phyloP scores from a whole-genome alignment of 768 basidiomycete species.

The Pulveroboletus ravenelii region DNA sequence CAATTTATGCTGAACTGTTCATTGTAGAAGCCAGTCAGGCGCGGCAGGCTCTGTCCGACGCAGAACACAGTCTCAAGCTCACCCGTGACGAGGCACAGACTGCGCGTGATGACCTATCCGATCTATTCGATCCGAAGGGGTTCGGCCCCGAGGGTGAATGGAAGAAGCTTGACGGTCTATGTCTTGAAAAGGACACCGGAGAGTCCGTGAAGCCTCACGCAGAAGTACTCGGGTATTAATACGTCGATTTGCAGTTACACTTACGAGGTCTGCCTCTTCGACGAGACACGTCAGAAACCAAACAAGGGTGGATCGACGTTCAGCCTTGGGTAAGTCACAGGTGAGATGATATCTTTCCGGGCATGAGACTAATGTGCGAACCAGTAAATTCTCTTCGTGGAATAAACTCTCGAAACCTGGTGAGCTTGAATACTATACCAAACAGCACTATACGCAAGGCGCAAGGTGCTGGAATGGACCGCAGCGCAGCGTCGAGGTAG shows the following conservation, averaged over 20 bases:
- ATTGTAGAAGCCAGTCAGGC: slow-evolving; percentile 54
- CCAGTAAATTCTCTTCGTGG: slow-evolving; percentile 78
- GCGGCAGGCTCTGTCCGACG: slow-evolving; percentile 56
- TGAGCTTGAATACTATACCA: slow-evolving; percentile 69
- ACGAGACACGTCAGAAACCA: slow-evolving; percentile 82
- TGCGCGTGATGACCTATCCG: slow-evolving; percentile 53
- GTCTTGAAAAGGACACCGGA: slow-evolving; percentile 78
- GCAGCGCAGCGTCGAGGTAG: slow-evolving; percentile 73
- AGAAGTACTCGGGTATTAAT: slow-evolving; percentile 6
- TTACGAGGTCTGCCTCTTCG: slow-evolving; percentile 91
- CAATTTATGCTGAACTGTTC: slow-evolving; percentile 1
- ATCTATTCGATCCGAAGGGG: slow-evolving; percentile 59
- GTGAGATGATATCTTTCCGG: background rate
- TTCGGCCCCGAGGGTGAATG: slow-evolving; percentile 87
- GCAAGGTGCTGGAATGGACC: slow-evolving; percentile 97
- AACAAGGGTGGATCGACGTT: slow-evolving; percentile 69
- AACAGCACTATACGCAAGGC: slow-evolving; percentile 79
- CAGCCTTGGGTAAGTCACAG: slow-evolving; percentile 72
- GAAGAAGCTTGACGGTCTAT: slow-evolving; percentile 87
- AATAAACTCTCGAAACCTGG: slow-evolving; percentile 56
- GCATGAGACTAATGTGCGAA: slow-evolving; percentile 4
- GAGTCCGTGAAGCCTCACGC: slow-evolving; percentile 61
- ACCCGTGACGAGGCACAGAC: slow-evolving; percentile 49
- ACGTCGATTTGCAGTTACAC: slow-evolving; percentile 58
- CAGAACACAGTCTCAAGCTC: slow-evolving; percentile 54